These are phyloP conservation scores for Gracilariopsis chorda DNA, from an alignment of 23 red algal genomes.

Conservation along the genomic window DNA sequence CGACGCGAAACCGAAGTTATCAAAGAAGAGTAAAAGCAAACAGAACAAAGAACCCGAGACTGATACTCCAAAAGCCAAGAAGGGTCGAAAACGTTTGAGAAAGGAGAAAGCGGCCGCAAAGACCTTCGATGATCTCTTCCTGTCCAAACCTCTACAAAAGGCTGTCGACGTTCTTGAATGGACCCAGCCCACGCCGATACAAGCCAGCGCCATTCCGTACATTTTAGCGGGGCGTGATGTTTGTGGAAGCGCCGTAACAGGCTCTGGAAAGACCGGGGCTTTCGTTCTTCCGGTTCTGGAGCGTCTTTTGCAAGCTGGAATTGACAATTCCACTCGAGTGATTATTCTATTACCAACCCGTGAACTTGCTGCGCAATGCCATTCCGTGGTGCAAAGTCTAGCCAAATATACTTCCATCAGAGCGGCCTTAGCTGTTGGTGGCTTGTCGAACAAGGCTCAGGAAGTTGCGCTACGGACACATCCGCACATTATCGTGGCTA, in stretches of 20 bases:
- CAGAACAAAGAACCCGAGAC: background rate
- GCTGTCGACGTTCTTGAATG: conserved; percentile 83
- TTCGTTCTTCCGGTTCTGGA: conserved; percentile 92
- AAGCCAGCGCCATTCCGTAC: conserved; percentile 78
- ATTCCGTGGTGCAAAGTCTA: conserved; percentile 72
- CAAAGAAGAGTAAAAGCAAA: background rate
- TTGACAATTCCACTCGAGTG: conserved; percentile 56
- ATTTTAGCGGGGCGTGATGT: conserved; percentile 87
- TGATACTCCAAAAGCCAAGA: background rate
- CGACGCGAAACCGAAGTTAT: background rate
- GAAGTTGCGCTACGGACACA: conserved; percentile 74
- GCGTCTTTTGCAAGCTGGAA: conserved; percentile 62
- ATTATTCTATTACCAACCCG: conserved; percentile 88
- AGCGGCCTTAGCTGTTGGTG: conserved; percentile 84
- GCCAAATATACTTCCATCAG: conserved; percentile 51
- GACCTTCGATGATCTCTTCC: conserved; percentile 55
- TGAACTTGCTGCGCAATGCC: conserved; percentile 95
- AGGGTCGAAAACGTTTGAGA: conserved; percentile 45
- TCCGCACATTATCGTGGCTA: conserved; percentile 90
- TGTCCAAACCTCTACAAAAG: conserved; percentile 72
- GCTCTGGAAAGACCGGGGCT: conserved; percentile 92
- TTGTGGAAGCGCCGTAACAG: conserved; percentile 85
- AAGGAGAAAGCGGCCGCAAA: conserved; percentile 35
- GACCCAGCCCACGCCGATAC: conserved; percentile 86
- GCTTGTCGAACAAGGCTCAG: conserved; percentile 70